Base-by-base conservation (phyloP, 306 rosid genomes). In the Quercus glauca region DNA sequence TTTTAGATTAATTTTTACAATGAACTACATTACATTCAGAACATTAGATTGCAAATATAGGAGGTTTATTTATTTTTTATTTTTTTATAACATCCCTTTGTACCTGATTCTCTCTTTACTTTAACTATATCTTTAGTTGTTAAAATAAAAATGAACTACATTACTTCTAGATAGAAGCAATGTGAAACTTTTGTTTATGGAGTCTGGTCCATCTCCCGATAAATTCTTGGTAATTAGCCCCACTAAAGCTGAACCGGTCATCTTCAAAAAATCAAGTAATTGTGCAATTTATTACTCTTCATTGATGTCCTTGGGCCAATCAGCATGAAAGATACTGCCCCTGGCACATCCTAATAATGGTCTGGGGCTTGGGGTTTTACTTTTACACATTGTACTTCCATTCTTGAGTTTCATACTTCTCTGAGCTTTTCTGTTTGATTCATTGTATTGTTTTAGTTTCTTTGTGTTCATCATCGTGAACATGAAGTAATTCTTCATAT, bases 251-350 rank as follows among this genome's bases (percentile, higher is more conserved):
- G 53, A 37, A 68, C 51, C 23, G 4, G 23, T 67, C 8, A 18
- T 33, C 72, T 35, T 33, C 28, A 45, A 68, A 68, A 10, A 19
- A 68, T 18, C 20, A 68, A 68, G 18, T 9, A 52, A 19, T n/a
- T 68, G 72, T 18, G n/a, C 72, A 3, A 28, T 15, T 35, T 10
- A 35, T 68, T 60, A 12, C 33, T 23, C 17, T 60, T 65, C 51
- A 49, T 37, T 17, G 6, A 37, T 18, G 72, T 19, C 72, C 72
- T 68, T n/a, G 72, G 9, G 20, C 20, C 52, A 67, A 19, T 67
- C 43, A 14, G 49, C 49, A 80, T 75, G 58, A 45, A 29, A 12
- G 63, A 45, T 70, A 41, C 6, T 75, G 80, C 75, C 31, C 12
- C 53, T 21, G 35, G 55, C 21, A 10, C 31, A 49, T 45, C 41